A percentile compares a stretch with the other conserved stretches of the same genome.
Conservation (phyloP, 306 rosid species). For the Lablab purpureus region DNA sequence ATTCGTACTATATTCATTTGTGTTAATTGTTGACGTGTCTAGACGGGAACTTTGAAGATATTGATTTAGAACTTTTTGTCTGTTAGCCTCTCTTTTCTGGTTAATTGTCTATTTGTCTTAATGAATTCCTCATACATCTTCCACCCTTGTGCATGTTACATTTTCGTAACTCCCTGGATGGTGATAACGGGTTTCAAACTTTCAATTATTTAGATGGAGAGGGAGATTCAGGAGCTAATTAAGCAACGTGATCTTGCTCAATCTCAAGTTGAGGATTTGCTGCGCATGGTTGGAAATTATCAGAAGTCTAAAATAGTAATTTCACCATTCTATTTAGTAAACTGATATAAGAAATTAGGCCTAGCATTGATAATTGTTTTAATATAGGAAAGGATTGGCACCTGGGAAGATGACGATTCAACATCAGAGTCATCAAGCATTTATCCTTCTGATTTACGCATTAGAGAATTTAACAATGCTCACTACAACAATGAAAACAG, state of each 20-base stretch:
- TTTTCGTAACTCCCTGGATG: conserved; percentile 23
- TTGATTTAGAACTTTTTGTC: neutral
- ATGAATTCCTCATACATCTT: conserved; percentile 10
- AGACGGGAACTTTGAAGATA: conserved; percentile 9
- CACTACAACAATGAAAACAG: conserved; percentile 55
- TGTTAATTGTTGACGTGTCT: conserved; percentile 24
- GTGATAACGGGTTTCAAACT: conserved; percentile 14
- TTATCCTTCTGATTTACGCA: conserved; percentile 44
- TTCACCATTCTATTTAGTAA: conserved; percentile 19
- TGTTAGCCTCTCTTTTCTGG: neutral
- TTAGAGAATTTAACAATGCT: conserved; percentile 61
- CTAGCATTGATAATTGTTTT: conserved; percentile 42
- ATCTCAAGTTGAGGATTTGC: conserved; percentile 80
- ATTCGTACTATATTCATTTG: conserved; percentile 13
- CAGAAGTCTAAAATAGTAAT: conserved; percentile 60
- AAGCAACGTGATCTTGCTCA: conserved; percentile 89
- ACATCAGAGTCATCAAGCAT: conserved; percentile 71
- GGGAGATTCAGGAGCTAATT: conserved; percentile 76
- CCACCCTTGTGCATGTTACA: conserved; percentile 12
- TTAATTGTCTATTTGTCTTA: conserved; percentile 1
- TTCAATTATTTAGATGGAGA: conserved; percentile 70
- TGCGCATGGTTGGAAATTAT: conserved; percentile 68
- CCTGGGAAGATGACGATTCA: conserved; percentile 75
- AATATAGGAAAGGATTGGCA: conserved; percentile 50
- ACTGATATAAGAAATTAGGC: conserved; percentile 10